Evolutionary conservation across 2,329 filamentous ascomycete species (phyloP).

Genomic region (Hypocrella siamensis): DNA sequence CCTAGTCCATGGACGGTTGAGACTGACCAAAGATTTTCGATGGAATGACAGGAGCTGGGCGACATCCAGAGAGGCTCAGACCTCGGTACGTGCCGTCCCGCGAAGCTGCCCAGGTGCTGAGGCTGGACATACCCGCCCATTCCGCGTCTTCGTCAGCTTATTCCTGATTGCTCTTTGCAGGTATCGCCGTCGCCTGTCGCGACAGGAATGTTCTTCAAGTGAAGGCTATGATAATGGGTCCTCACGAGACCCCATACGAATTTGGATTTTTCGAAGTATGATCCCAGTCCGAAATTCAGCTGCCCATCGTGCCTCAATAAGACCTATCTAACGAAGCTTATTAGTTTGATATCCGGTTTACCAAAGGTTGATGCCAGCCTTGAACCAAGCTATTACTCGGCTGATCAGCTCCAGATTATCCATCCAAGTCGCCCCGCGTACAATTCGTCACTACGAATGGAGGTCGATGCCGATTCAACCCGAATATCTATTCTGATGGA

Average conservation of each 20-base stretch:
- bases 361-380: constrained; percentile 37
- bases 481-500: constrained; percentile 84
- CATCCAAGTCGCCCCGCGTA: constrained; percentile 46
- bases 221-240: constrained; percentile 76
- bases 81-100: constrained; percentile 63
- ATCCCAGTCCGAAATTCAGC: too few relatives aligned
- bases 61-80: constrained; percentile 74
- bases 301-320: too few relatives aligned
- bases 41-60: constrained; percentile 53
- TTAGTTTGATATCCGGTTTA: constrained; percentile 64
- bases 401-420: constrained; percentile 50
- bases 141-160: too few relatives aligned
- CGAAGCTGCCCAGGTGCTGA: too few relatives aligned
- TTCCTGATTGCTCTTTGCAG: constrained; percentile 23
- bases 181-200: constrained; percentile 72
- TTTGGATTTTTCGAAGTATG: constrained; percentile 91
- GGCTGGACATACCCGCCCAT: too few relatives aligned
- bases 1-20: constrained; percentile 9
- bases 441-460: constrained; percentile 70
- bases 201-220: constrained; percentile 83
- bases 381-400: neutral
- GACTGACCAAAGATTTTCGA: constrained; percentile 4
- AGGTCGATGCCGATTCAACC: constrained; percentile 85
- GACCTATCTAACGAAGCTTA: neutral
- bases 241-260: constrained; percentile 88